Percentiles rank a stretch among this genome's conserved stretches.
These are phyloP conservation scores for Malus asiatica DNA, from an alignment of 306 rosid genomes.

Conservation along the genomic window DNA sequence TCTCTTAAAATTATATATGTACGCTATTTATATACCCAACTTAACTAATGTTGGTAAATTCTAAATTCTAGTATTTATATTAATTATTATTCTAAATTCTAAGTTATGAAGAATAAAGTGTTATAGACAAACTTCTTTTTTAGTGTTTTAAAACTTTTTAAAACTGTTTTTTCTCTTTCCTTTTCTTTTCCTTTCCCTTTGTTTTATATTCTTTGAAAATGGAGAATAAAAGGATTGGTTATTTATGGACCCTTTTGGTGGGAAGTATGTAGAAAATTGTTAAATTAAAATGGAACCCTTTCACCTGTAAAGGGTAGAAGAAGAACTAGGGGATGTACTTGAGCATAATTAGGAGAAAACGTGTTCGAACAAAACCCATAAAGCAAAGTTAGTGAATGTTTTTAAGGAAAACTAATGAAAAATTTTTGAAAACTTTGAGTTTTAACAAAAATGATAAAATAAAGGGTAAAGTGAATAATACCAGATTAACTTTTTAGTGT, in stretches of 20 bases:
- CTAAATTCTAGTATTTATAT: conserved; percentile 7
- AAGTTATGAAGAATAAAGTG: conserved; percentile 6
- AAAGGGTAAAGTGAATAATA: too few relatives aligned
- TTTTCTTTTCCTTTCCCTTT: conserved; percentile 7
- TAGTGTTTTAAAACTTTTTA: conserved; percentile 10
- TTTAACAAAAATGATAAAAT: too few relatives aligned
- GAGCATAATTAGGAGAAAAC: conserved; percentile 24
- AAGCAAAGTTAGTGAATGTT: not conserved
- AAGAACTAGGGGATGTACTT: conserved; percentile 25
- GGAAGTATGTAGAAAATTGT: conserved; percentile 1
- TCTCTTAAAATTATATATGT: not conserved
- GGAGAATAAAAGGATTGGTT: conserved; percentile 33
- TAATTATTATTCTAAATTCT: conserved; percentile 6
- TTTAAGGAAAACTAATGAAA: not conserved
- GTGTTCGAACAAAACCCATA: not conserved
- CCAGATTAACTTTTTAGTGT: too few relatives aligned
- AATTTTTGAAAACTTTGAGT: too few relatives aligned
- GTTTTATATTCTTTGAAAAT: conserved; percentile 24
- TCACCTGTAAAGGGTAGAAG: conserved; percentile 20
- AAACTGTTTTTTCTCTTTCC: conserved; percentile 20
- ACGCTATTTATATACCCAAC: not conserved
- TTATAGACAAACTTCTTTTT: conserved; percentile 19
- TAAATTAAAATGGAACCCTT: conserved; percentile 15
- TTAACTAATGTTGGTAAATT: not conserved
- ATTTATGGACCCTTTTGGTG: conserved; percentile 23